Evolutionary conservation across 352 stramenopile genomes (phyloP), one percentile per base, ranked within the genome.

Genomic region (Thalassiosira exigua): DNA sequence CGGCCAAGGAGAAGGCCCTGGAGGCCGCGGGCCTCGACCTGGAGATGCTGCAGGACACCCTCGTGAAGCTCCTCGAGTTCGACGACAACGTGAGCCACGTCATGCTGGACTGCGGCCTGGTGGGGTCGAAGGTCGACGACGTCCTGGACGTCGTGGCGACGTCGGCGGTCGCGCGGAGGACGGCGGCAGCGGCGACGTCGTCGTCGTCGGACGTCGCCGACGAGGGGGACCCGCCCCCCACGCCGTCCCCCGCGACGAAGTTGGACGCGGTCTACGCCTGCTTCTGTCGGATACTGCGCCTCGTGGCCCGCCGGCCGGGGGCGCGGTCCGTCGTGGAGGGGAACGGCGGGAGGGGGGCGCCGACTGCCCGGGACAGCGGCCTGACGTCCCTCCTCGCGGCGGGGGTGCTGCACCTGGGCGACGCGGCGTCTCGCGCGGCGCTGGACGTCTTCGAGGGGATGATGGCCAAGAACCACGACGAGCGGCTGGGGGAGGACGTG

Each of bases 61-160:
- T 94, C 0, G 79, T 90, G 24, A 92, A 91, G 60, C 65, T 93
- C 3, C 72, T 94, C 22, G 76, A 91, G 57, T 92, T 93, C 57
- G 89, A 94, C 68, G 79, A 84, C 50, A 81, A 82, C 39, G 80
- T 94, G 17, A 76, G 69, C 33, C 70, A 88, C 33, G 59, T 90
- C 0, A 91, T 94, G 65, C 75, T 91, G 5, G 78, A 92, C 58
- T 86, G 75, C 53, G 89, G 87, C 44, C 78, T 90, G 3, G 58
- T 93, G 17, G 85, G 82, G 56, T 78, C 67, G 0, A 90, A 89
- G 22, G 66, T 94, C 27, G 78, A 91, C 56, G 76, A 89, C 14
- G 70, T 94, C 21, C 67, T 90, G 4, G 67, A 86, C 29, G 48
- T 90, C 11, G 70, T 93, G 22, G 72, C 82, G 56, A 41, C 46